Base-by-base conservation (phyloP, 2,329 filamentous ascomycete genomes). In the Cryphonectria naterciae region DNA sequence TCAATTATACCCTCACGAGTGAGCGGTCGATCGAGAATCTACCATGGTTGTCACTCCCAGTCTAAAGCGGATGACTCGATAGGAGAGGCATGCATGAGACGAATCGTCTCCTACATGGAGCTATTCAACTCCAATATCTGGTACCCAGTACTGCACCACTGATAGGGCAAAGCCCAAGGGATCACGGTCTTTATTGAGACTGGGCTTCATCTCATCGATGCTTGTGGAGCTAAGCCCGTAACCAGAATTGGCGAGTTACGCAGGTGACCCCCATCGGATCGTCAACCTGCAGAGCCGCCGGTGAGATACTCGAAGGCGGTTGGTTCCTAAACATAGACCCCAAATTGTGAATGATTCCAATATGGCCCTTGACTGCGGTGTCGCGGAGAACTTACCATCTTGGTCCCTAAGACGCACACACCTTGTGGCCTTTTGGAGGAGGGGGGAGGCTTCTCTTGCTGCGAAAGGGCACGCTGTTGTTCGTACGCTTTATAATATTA, bases 301-400 rank as follows among this genome's bases (percentile, higher is more conserved):
- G 56, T 37, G 32, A n/a, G 4, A 61, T 37, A 32, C 56, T 35
- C 56, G 56, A 61, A 37, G 17, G 17, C 56, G 32, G 32, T 61
- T 61, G 56, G 32, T 61, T 32, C 32, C 56, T 37, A 61, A 37
- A 61, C 17, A 61, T 39, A 37, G 32, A 61, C 56, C 56, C 28
- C 52, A 56, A 32, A 1, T 28, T 32, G 32, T 15, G 4, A 37
- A 61, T 32, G 13, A 61, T 37, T 61, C 15, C 56, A 61, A 61
- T 32, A 35, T 61, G 25, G 52, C 52, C 52, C 52, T 56, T 28
- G n/a, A 28, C 52, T 56, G 52, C 52, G 4, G 52, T 25, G 17
- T 17, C 11, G 4, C n/a, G 52, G 25, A 56, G 52, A 25, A 56
- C 10, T 25, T 28, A 28, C 52, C 52, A 6, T 56, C 52, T 56